phyloP scores from a whole-genome alignment of 2,329 filamentous ascomycete genomes.

The Botrytis aclada region DNA sequence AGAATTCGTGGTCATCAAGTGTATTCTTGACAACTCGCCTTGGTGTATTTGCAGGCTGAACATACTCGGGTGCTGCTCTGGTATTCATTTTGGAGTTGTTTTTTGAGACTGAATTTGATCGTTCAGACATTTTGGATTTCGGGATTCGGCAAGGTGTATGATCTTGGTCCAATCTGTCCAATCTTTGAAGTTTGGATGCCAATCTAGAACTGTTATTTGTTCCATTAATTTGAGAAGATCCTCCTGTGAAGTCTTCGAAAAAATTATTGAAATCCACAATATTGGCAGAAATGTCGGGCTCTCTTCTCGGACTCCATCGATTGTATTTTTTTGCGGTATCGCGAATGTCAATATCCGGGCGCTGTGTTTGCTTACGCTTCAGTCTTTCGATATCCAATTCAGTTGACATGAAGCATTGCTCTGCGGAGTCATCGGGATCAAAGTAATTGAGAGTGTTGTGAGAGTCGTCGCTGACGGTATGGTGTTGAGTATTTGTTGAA shows the following conservation, averaged over 20 bases:
- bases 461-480: conserved; percentile 5
- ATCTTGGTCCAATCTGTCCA: conserved; percentile 29
- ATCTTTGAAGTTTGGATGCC: conserved; percentile 26
- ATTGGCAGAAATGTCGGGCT: conserved; percentile 41
- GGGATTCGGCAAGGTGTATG: neutral
- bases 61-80: conserved; percentile 1
- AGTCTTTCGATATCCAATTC: conserved; percentile 11
- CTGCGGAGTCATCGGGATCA: conserved; percentile 8
- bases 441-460: neutral
- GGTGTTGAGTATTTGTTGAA: conserved; percentile 16
- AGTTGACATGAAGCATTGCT: conserved; percentile 11
- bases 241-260: conserved; percentile 48
- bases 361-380: conserved; percentile 20
- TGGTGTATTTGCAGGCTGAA: conserved; percentile 14
- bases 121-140: conserved; percentile 10
- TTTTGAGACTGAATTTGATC: neutral
- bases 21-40: conserved; percentile 16
- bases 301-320: conserved; percentile 34
- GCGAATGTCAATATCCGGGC: conserved; percentile 33
- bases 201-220: conserved; percentile 8
- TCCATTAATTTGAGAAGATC: conserved; percentile 30
- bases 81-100: conserved; percentile 5
- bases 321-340: conserved; percentile 38
- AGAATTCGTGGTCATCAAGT: neutral
- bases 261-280: conserved; percentile 44